These are phyloP conservation scores for Pythium grandisporangium DNA, from an alignment of 352 stramenopile genomes.

Conservation along the genomic window DNA sequence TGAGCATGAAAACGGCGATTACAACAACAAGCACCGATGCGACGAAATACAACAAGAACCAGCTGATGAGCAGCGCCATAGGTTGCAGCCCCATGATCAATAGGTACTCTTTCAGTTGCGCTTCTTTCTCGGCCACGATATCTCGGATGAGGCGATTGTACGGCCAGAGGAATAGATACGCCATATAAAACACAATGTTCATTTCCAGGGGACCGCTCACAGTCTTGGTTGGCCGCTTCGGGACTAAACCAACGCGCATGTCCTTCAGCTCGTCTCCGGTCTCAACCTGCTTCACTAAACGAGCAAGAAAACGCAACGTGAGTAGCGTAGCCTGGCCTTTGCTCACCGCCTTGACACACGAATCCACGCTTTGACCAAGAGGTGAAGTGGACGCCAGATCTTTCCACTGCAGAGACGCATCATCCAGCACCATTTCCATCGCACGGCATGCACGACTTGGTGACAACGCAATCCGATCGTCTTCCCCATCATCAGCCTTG, in stretches of 20 bases:
- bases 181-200: constrained; percentile 65
- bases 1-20: constrained; percentile 48
- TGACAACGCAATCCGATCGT: background rate
- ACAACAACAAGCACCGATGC: constrained; percentile 35
- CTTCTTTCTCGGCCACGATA: constrained; percentile 88
- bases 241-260: constrained; percentile 27
- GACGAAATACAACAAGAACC: constrained; percentile 76
- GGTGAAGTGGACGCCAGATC: constrained; percentile 27
- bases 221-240: constrained; percentile 28
- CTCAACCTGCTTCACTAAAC: constrained; percentile 16
- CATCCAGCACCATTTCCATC: constrained; percentile 37
- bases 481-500: background rate
- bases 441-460: constrained; percentile 17
- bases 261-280: constrained; percentile 29
- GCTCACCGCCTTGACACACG: constrained; percentile 13
- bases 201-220: constrained; percentile 34
- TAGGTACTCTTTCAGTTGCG: constrained; percentile 82
- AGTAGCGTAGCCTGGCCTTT: constrained; percentile 18
- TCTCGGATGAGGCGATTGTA: constrained; percentile 78
- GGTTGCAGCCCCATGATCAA: constrained; percentile 83
- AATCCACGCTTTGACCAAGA: constrained; percentile 15
- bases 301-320: constrained; percentile 26
- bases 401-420: constrained; percentile 26
- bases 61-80: constrained; percentile 64
- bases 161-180: constrained; percentile 82